Base-by-base conservation (phyloP, 768 basidiomycete genomes). In the Hemileccinum impolitum region DNA sequence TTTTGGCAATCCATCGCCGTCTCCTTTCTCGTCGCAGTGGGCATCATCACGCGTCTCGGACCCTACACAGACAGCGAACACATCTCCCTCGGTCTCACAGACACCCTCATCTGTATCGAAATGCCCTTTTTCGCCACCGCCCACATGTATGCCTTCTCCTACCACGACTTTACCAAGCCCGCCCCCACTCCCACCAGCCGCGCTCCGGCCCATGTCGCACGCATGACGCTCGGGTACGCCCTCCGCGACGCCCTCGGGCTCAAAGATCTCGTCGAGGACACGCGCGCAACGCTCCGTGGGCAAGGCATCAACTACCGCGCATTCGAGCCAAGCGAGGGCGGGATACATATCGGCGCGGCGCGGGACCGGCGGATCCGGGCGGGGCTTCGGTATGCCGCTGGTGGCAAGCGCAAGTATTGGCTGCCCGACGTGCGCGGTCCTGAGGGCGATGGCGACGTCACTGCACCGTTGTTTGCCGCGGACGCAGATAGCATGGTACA, bases 81-180 rank as follows among this genome's bases (percentile, higher is more conserved):
- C 65, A 91, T 98, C 62, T 93, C 93, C 1, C 76, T 95, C 19
- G 90, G 90, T 6, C 78, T 95, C 53, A 90, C 86, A 14, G 95
- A 99, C 67, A 82, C 86, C 8, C 76, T 98, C 50, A 91, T 97
- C 59, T 96, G 94, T 70, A 71, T 94, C 53, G 95, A 99, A 70
- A 97, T 99, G 95, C 95, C 96, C 0, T 70, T 98, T 51, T 98
- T 98, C 63, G 95, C 96, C 2, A 74, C 96, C 45, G 89, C 93
- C 6, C 96, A 99, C 71, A 82, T 89, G 72, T 97, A 87, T 61
- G 96, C 96, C 25, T 99, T 99, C 68, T 86, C 90, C 15, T 83
- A 90, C 60, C 85, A 77, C 43, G 94, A 96, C 69, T 97, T 89
- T 66, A 51, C 46, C 39, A 46, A 51, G 5, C 79, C 94, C 51